These are phyloP conservation scores for Irpex sp. DNA, from an alignment of 1,284 basidiomycete genomes.

Conservation along the genomic window DNA sequence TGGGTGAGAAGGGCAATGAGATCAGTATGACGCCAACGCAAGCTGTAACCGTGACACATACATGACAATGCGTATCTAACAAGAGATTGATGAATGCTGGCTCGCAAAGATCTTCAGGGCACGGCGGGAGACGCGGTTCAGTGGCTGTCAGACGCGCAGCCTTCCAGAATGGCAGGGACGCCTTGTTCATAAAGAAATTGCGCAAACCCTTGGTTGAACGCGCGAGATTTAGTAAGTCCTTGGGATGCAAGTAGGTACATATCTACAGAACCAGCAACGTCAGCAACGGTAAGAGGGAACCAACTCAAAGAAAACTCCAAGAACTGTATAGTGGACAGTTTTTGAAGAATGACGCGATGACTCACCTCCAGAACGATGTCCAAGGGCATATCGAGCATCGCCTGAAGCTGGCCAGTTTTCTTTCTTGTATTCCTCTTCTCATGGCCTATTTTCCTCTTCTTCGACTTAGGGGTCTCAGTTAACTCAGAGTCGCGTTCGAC, in stretches of 20 bases:
- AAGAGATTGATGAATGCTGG: slow-evolving; percentile 7
- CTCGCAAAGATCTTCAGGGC: slow-evolving; percentile 5
- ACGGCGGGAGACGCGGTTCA: slow-evolving; percentile 1
- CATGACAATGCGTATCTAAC: slow-evolving; percentile 7
- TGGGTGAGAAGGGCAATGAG: background rate
- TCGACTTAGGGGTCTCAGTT: no score
- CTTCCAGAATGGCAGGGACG: slow-evolving; percentile 22
- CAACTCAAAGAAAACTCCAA: background rate
- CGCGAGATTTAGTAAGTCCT: slow-evolving; percentile 42
- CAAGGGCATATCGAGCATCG: slow-evolving; percentile 7
- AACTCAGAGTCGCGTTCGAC: no score
- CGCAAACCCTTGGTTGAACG: slow-evolving; percentile 36
- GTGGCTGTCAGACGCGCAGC: background rate
- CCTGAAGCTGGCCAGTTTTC: background rate
- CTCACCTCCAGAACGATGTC: slow-evolving; percentile 4
- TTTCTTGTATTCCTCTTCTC: no score
- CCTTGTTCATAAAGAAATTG: slow-evolving; percentile 33
- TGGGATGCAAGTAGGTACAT: slow-evolving; percentile 39
- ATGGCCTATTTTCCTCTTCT: no score
- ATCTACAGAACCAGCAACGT: slow-evolving; percentile 30
- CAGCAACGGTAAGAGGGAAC: background rate
- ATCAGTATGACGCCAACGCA: background rate
- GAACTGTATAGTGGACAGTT: no score
- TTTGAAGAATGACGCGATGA: no score
- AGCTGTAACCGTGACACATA: background rate